Base-by-base conservation (phyloP, 495 filamentous ascomycete genomes). In the Penicillium manginii region DNA sequence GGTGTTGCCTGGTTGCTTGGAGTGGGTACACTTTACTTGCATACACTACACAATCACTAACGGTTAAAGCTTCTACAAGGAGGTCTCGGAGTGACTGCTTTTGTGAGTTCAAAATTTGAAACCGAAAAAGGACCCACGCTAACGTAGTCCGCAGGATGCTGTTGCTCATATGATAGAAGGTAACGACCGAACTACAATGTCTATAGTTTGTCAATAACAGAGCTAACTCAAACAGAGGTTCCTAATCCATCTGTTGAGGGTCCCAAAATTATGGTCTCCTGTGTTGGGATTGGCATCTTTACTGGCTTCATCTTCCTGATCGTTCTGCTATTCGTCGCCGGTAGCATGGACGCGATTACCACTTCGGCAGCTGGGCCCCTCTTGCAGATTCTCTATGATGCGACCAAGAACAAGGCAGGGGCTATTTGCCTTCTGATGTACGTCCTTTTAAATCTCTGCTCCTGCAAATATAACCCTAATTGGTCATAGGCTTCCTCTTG, bases 231-330 rank as follows among this genome's bases (percentile, higher is more conserved):
- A 18, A 5, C 50, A 75, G 88, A 91, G 70, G 88, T 91, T 37
- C 88, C 88, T 0, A 78, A 87, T 26, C 79, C 88, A 10, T 70
- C 84, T 3, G 65, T 82, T 4, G 81, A 83, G 64, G 88, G 84
- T 1, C 88, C 88, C 6, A 84, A 83, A 52, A 85, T 89, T 51
- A 90, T 91, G 87, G 74, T 91, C n/a, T 77, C 75, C 19, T 87
- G 84, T 54, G 88, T 91, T 11, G 79, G 75, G 3, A 90, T 90
- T 39, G 88, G 88, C 3, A 80, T 82, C 29, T 73, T 81, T 35
- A 89, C 88, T 0, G 88, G 88, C 9, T 81, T 87, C 35, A 72
- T 88, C 56, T 91, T 91, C 64, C 71, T 90, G 33, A 73, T 83
- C 14, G 80, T 83, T 14, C 72, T 89, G 0, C 77, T 89, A 0